Conservation (phyloP, 305 asterid genomes). For the Fraxinus baroniana region DNA sequence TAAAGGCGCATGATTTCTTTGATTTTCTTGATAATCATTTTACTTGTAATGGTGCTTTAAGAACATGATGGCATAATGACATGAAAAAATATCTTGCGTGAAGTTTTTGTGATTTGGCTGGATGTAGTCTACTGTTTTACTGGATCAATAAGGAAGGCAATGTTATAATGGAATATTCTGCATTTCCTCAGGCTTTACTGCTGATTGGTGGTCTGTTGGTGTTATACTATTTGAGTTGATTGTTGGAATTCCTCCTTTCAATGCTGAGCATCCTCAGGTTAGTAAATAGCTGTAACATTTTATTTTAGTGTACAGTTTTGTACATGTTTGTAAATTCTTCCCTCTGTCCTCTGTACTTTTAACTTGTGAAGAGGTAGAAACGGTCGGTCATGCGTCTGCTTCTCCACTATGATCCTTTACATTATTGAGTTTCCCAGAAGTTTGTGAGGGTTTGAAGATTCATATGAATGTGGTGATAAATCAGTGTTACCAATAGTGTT, state of each 20-base stretch:
- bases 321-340: not conserved
- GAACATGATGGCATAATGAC: not conserved
- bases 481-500: not conserved
- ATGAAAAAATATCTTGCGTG: not conserved
- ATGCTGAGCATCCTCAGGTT: conserved; percentile 99
- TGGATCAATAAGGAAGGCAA: not conserved
- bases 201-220: conserved; percentile 99
- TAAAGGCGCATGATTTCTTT: not conserved
- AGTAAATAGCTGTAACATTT: conserved; percentile 19
- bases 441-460: not conserved
- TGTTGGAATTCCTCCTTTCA: conserved; percentile 98
- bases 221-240: conserved; percentile 92
- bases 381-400: not conserved
- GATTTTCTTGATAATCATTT: not conserved
- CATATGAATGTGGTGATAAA: not conserved
- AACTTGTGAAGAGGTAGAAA: not conserved
- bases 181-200: conserved; percentile 68
- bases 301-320: not conserved
- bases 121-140: not conserved
- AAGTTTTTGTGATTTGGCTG: not conserved
- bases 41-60: not conserved
- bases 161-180: conserved; percentile 23
- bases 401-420: not conserved
- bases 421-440: not conserved
- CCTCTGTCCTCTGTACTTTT: not conserved